phyloP scores from a whole-genome alignment of 306 rosid genomes.

The Glycyrrhiza uralensis region DNA sequence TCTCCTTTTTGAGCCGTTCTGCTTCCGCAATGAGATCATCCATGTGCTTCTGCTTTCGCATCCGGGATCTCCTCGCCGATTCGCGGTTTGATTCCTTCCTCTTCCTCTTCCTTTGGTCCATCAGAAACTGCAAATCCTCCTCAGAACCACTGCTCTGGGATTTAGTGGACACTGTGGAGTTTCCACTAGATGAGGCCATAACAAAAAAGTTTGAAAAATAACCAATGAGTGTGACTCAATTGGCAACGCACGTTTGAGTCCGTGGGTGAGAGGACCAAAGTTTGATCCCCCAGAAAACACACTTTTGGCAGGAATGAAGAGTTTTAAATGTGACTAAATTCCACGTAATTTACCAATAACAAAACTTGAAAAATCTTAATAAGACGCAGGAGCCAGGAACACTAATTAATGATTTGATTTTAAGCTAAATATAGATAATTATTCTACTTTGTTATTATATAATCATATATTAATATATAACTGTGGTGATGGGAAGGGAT shows the following conservation, averaged over 20 bases:
- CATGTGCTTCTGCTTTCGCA: conserved; percentile 71
- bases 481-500: background rate
- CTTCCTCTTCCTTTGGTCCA: conserved; percentile 70
- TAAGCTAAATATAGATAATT: background rate
- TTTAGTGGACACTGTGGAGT: conserved; percentile 44
- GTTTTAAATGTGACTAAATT: too few species aligned
- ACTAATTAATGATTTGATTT: background rate
- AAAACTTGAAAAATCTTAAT: background rate
- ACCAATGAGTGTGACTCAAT: too few species aligned
- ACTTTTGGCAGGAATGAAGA: too few species aligned
- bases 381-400: background rate
- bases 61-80: conserved; percentile 78
- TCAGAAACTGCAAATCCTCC: conserved; percentile 50
- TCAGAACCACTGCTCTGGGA: conserved; percentile 56
- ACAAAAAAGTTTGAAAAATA: background rate
- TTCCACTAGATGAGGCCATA: conserved; percentile 79
- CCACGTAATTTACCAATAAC: too few species aligned
- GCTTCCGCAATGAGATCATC: conserved; percentile 55
- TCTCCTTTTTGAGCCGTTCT: conserved; percentile 41
- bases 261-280: too few species aligned
- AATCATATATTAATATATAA: background rate
- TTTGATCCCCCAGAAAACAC: too few species aligned
- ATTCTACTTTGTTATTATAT: background rate
- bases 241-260: too few species aligned
- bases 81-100: conserved; percentile 82